Evolutionary conservation across 1,284 basidiomycete species (phyloP), one percentile per base, ranked within the genome.

Genomic region (Xerocomus amazonicus): DNA sequence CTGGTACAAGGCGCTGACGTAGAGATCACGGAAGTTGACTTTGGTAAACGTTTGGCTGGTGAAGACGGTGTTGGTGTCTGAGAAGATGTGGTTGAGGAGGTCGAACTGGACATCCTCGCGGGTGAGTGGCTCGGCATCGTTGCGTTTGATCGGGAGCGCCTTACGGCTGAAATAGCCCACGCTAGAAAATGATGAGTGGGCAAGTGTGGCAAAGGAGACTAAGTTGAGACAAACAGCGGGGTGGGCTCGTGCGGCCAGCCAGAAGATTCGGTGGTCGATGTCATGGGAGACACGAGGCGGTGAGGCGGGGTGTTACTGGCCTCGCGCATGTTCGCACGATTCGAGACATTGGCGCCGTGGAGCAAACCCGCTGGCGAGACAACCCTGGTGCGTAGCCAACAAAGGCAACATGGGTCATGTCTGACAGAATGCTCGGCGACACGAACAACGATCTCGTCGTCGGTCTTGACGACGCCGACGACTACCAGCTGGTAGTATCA

Each of bases 91-190:
- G 59, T 83, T 64, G 48, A 95, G 81, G 44, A 94, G 76, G 71
- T 93, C 89, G 69, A 84, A 92, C 72, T 94, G 90, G 34, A 93
- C 80, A 68, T 94, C 92, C 61, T 82, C 79, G 52, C 87, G 79
- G 23, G 84, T 86, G 57, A 90, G 76, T 52, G 85, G 83, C 63
- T 89, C 83, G 36, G 85, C 87, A 65, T 90, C 88, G 58, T 78
- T 77, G 58, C 81, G 81, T 70, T 90, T 88, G 68, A 89, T 87
- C 47, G 87, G 86, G 54, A 89, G 70, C 33, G 79, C 79, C 70
- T 87, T 88, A 59, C 85, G 76, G 60, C 78, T 83, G 57, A 80
- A 76, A 64, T 86, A 84, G 45, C 80, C 81, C 55, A 80, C 78
- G 54, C 85, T 87, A 57, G 35, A 43, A 52, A 52, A 52, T 23